Conservation (phyloP, 2,329 filamentous ascomycete species). For the Phyllosticta capitalensis region DNA sequence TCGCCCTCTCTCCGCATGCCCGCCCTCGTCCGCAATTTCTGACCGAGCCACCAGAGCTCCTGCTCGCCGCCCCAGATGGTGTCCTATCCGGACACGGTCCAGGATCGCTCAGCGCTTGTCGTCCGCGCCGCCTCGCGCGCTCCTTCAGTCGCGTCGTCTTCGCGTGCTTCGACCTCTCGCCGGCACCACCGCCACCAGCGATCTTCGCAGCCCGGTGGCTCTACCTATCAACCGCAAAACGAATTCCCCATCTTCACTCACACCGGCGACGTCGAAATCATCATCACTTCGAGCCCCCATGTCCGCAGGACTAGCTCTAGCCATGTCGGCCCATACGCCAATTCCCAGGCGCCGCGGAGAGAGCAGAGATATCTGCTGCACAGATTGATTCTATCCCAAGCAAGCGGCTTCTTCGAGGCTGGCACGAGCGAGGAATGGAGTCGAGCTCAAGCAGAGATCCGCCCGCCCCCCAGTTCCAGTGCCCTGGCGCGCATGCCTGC, state of each 20-base stretch:
- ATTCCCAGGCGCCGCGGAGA: conserved; percentile 46
- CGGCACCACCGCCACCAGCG: conserved; percentile 68
- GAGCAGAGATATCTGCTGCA: conserved; percentile 84
- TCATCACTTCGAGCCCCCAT: conserved; percentile 39
- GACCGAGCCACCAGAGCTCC: neutral
- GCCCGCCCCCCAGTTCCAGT: conserved; percentile 17
- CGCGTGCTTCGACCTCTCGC: conserved; percentile 33
- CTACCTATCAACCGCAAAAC: conserved; percentile 63
- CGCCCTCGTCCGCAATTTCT: neutral
- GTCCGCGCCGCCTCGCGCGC: conserved; percentile 41
- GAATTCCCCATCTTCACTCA: conserved; percentile 88
- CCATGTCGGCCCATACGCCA: neutral
- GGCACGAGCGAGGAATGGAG: conserved; percentile 75
- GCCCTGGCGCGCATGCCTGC: conserved; percentile 33
- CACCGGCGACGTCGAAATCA: conserved; percentile 86
- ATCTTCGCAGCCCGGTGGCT: conserved; percentile 62
- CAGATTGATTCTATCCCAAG: conserved; percentile 75
- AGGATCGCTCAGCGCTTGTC: conserved; percentile 44
- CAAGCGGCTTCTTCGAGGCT: conserved; percentile 88
- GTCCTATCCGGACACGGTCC: conserved; percentile 49
- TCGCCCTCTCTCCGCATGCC: neutral
- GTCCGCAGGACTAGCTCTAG: conserved; percentile 19
- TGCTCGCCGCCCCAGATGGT: conserved; percentile 40
- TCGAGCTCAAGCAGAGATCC: conserved; percentile 25
- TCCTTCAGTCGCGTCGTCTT: conserved; percentile 52